phyloP scores from a whole-genome alignment of 768 basidiomycete species.

The Termitomyces bulborhizus region DNA sequence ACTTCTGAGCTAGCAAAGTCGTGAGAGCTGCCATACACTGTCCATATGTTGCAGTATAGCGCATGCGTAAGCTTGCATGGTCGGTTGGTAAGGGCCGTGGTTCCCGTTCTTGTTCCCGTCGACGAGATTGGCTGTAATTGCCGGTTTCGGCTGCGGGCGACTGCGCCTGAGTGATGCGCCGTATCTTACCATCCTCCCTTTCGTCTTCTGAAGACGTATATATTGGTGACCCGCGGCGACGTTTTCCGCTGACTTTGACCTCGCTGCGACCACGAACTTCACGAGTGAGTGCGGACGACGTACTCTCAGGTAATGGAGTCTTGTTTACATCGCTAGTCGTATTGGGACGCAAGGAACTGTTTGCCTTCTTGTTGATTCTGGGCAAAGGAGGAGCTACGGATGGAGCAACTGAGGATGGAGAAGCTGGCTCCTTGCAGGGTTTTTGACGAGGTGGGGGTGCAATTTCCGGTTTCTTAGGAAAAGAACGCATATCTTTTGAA shows the following conservation, averaged over 20 bases:
- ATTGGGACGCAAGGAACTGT: constrained; percentile 1
- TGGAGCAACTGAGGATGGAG: constrained; percentile 14
- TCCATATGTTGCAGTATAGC: constrained; percentile 46
- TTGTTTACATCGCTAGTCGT: constrained; percentile 4
- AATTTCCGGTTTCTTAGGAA: constrained; percentile 31
- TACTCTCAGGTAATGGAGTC: constrained; percentile 9
- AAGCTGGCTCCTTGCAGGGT: constrained; percentile 32
- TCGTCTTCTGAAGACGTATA: constrained; percentile 68
- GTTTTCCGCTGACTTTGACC: constrained; percentile 25
- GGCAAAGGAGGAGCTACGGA: constrained; percentile 12
- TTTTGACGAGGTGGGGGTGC: constrained; percentile 24
- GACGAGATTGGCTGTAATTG: constrained; percentile 20
- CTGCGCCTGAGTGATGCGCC: constrained; percentile 9
- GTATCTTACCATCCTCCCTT: constrained; percentile 26
- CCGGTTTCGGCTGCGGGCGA: constrained; percentile 20
- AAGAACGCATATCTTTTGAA: constrained; percentile 13
- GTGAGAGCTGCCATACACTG: constrained; percentile 44
- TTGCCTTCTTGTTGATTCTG: constrained; percentile 16
- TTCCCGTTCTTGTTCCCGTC: constrained; percentile 25
- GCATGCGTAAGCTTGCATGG: constrained; percentile 42
- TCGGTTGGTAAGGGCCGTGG: constrained; percentile 36
- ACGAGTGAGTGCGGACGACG: constrained; percentile 14
- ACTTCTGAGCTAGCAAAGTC: constrained; percentile 42
- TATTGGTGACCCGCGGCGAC: constrained; percentile 50
- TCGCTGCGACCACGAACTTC: constrained; percentile 10